Evolutionary conservation across 345 rosid species (phyloP), one percentile per base, ranked within the genome.

Genomic region (Mallotus nudiflorus): DNA sequence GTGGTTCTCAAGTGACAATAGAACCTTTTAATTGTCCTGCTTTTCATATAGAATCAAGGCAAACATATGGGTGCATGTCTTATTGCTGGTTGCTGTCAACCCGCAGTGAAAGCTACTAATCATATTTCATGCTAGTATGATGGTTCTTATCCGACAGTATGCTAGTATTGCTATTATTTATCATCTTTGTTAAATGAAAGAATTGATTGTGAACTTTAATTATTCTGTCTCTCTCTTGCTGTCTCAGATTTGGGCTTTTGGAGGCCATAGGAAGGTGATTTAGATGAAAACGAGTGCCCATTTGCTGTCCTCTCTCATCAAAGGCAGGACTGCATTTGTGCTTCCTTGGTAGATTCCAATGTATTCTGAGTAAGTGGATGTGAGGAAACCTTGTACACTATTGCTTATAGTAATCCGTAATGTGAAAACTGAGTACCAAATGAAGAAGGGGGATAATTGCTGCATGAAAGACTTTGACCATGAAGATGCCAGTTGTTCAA

Each of bases 201-300:
- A 25, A 70, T 39, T 49, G 55, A 16, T 39, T 57, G 3, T 58
- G 10, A 27, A 56, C 24, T 19, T 46, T 25, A 4, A 50, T 49
- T 27, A 7, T 64, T 20, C 50, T 37, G 35, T 54, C 16, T 29
- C 49, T 56, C 14, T 62, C 15, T 66, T 16, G 28, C 28, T 37
- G 22, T 35, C 27, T 45, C 85, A 95, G 97, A 89, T 92, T 77
- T 95, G 97, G 99, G 99, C 97, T 18, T 95, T 95, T 62, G 97
- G 99, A 78, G 99, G 99, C 52, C 77, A 88, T 67, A 81, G 97
- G 72, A 92, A 56, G 58, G 72, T 74, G 44, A 67, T 85, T 45
- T 91, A 88, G 35, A 19, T 35, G 52, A n/a, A 42, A 29, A 29
- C 14, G 56, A 69, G 25, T 28, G 48, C 44, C 31, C 4, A 24